Conservation (phyloP, 371 early-diverging fungal genomes). For the Haplosporangium sp. region DNA sequence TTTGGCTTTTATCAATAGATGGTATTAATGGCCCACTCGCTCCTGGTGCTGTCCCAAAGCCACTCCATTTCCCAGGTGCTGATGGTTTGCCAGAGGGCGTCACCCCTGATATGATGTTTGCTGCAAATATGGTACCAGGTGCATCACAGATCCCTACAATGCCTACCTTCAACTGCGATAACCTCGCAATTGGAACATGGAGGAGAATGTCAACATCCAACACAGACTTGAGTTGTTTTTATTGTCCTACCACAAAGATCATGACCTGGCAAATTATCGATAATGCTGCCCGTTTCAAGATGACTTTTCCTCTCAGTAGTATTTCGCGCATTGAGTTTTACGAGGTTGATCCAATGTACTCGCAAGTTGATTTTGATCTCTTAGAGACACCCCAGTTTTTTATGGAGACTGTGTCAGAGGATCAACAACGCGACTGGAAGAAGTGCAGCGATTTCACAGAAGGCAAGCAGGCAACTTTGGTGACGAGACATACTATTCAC, state of each 20-base stretch:
- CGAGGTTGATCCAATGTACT: constrained; percentile 63
- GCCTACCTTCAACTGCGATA: constrained; percentile 64
- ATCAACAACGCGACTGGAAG: constrained; percentile 63
- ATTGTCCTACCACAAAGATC: constrained; percentile 62
- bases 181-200: constrained; percentile 82
- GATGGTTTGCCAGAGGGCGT: constrained; percentile 39
- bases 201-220: constrained; percentile 74
- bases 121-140: constrained; percentile 30
- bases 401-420: constrained; percentile 66
- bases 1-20: constrained; percentile 21
- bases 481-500: constrained; percentile 73
- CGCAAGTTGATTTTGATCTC: constrained; percentile 71
- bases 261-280: constrained; percentile 82
- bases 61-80: constrained; percentile 50
- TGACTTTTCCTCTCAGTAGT: constrained; percentile 73
- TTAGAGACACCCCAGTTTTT: constrained; percentile 72
- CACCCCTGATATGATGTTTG: constrained; percentile 35
- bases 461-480: constrained; percentile 74
- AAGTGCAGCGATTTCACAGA: constrained; percentile 85
- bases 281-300: constrained; percentile 76
- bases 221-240: constrained; percentile 73
- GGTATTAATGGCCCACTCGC: constrained; percentile 45
- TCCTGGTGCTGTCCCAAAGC: constrained; percentile 44
- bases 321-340: constrained; percentile 71
- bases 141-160: constrained; percentile 50